Conservation (phyloP, 2,329 filamentous ascomycete species). For the Didymosphaeria variabile region DNA sequence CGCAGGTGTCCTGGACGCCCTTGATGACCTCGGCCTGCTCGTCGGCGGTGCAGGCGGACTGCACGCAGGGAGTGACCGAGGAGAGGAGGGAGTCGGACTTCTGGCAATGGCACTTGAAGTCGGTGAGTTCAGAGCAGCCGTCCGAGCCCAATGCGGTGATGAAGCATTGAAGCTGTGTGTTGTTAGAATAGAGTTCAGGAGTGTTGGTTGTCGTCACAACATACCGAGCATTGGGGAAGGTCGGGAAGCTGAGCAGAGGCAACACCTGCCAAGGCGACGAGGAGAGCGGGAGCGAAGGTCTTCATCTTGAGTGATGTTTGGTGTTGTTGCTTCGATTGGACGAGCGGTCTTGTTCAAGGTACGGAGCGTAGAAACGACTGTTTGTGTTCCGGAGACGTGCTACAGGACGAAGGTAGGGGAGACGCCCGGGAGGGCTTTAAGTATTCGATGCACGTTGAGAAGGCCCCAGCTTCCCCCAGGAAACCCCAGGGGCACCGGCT, state of each 20-base stretch:
- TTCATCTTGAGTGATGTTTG: constrained; percentile 45
- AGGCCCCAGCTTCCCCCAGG: constrained; percentile 14
- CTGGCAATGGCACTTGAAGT: constrained; percentile 62
- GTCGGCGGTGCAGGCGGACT: constrained; percentile 50
- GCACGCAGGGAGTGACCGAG: constrained; percentile 57
- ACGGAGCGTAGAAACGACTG: constrained; percentile 26
- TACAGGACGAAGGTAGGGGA: constrained; percentile 1
- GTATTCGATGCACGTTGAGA: constrained; percentile 13
- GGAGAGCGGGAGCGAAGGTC: constrained; percentile 47
- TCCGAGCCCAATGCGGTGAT: constrained; percentile 51
- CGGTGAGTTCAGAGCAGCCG: constrained; percentile 56
- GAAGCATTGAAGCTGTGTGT: constrained; percentile 58
- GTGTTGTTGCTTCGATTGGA: constrained; percentile 18
- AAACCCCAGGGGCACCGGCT: constrained; percentile 18
- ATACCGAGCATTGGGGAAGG: constrained; percentile 59
- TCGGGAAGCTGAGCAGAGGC: constrained; percentile 57
- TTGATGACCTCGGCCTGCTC: constrained; percentile 48
- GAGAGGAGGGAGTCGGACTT: constrained; percentile 53
- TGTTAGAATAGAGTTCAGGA: constrained; percentile 26
- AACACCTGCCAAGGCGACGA: constrained; percentile 55
- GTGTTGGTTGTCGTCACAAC: constrained; percentile 21
- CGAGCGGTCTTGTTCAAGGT: constrained; percentile 21
- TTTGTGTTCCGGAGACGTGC: constrained; percentile 14
- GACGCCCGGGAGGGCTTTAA: constrained; percentile 13
- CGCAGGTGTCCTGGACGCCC: constrained; percentile 45